phyloP scores from a whole-genome alignment of 345 rosid species.

The Citrus hindsii region DNA sequence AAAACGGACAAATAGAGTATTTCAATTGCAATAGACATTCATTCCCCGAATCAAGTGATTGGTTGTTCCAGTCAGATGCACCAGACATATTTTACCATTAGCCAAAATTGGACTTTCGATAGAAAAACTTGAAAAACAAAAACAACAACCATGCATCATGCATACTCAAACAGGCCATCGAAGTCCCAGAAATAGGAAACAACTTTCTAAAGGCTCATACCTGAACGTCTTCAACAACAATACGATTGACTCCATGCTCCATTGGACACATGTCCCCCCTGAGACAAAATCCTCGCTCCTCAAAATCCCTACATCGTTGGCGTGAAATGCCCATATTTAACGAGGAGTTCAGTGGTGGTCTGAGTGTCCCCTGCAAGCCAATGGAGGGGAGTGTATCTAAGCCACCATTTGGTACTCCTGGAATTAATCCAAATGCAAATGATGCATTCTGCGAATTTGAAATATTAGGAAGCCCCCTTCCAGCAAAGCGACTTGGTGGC shows the following conservation, averaged over 20 bases:
- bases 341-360: conserved; percentile 59
- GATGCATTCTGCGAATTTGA: conserved; percentile 59
- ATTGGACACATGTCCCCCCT: conserved; percentile 99
- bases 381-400: conserved; percentile 70
- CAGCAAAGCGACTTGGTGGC: conserved; percentile 54
- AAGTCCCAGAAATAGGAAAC: not conserved
- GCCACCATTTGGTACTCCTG: conserved; percentile 74
- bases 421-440: conserved; percentile 77
- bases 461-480: conserved; percentile 68
- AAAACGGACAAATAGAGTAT: not conserved
- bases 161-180: not conserved
- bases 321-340: conserved; percentile 72
- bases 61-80: not conserved
- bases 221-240: conserved; percentile 98
- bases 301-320: conserved; percentile 93
- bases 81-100: not conserved
- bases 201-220: conserved; percentile 28
- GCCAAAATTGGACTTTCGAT: not conserved
- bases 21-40: not conserved
- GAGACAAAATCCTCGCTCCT: conserved; percentile 97
- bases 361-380: conserved; percentile 66
- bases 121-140: not conserved
- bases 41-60: not conserved
- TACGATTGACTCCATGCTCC: conserved; percentile 99
- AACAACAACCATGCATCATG: not conserved